Percentiles rank a stretch among this genome's conserved stretches.
These are phyloP conservation scores for Wickerhamiella kurtzmanii DNA, from an alignment of 805 yeast genomes.

Conservation along the genomic window DNA sequence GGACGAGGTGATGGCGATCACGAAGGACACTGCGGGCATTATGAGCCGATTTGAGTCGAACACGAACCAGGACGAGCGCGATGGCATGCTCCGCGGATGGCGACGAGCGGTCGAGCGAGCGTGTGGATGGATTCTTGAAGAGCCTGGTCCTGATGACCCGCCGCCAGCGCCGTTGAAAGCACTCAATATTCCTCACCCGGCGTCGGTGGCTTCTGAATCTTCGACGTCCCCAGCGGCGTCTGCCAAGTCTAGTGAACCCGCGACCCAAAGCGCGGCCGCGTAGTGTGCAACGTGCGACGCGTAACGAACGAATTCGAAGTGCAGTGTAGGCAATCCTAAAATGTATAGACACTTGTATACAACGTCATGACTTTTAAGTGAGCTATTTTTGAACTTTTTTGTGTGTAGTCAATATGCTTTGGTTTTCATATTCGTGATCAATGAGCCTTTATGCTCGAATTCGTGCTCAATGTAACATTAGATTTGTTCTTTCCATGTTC, in stretches of 20 bases:
- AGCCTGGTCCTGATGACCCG: conserved; percentile 1
- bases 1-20: conserved; percentile 41
- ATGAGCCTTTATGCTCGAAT: no score
- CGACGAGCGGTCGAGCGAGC: conserved; percentile 72
- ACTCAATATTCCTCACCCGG: background rate
- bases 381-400: background rate
- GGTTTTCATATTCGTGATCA: no score
- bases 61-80: conserved; percentile 46
- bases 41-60: conserved; percentile 21
- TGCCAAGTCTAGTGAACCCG: background rate
- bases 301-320: no score
- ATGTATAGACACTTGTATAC: background rate
- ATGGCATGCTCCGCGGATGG: conserved; percentile 62
- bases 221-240: background rate
- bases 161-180: background rate
- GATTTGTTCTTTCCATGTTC: no score
- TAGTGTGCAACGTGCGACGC: no score
- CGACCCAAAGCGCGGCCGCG: background rate
- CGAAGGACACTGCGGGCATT: conserved; percentile 15
- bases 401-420: no score
- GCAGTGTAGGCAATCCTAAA: no score
- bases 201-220: background rate
- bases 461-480: no score
- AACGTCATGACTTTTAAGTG: no score
- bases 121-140: conserved; percentile 53